Conservation (phyloP, 495 filamentous ascomycete species). For the Cladorrhinum samala region DNA sequence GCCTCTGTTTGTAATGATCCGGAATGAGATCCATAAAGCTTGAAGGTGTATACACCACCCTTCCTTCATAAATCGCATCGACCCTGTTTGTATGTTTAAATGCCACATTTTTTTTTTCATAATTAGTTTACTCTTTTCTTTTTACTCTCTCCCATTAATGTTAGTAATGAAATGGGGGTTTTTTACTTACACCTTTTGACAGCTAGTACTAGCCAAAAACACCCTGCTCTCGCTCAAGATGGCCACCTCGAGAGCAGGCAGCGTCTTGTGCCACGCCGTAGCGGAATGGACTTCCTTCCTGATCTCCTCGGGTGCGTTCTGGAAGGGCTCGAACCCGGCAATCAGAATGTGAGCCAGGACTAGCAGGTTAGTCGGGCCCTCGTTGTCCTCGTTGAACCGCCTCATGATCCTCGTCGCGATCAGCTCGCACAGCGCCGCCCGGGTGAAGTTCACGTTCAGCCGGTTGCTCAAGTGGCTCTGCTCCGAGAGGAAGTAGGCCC, state of each 20-base stretch:
- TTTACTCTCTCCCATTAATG: slow-evolving; percentile 10
- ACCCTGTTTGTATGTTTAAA: slow-evolving; percentile 32
- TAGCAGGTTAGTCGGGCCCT: slow-evolving; percentile 53
- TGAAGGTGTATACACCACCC: slow-evolving; percentile 63
- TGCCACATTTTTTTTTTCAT: neutral
- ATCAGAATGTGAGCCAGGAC: slow-evolving; percentile 64
- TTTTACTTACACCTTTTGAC: slow-evolving; percentile 58
- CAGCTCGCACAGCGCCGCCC: slow-evolving; percentile 63
- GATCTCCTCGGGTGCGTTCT: slow-evolving; percentile 57
- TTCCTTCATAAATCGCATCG: slow-evolving; percentile 61
- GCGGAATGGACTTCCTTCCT: slow-evolving; percentile 41
- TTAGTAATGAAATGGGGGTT: no score
- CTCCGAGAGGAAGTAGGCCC: slow-evolving; percentile 60
- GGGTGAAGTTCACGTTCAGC: slow-evolving; percentile 61
- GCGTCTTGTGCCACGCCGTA: slow-evolving; percentile 49
- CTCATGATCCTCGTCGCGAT: slow-evolving; percentile 60
- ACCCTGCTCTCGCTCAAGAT: slow-evolving; percentile 62
- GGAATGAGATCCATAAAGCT: slow-evolving; percentile 65
- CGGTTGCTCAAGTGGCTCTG: slow-evolving; percentile 59
- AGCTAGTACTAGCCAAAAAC: slow-evolving; percentile 62
- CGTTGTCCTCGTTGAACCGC: slow-evolving; percentile 60
- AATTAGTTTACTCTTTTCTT: neutral
- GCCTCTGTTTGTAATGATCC: slow-evolving; percentile 66
- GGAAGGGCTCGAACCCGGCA: slow-evolving; percentile 66
- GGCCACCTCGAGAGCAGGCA: slow-evolving; percentile 64